A percentile compares a stretch with the other conserved stretches of the same genome.
Evolutionary conservation across 805 yeast species (phyloP).

Genomic region (Lachancea nothofagi): DNA sequence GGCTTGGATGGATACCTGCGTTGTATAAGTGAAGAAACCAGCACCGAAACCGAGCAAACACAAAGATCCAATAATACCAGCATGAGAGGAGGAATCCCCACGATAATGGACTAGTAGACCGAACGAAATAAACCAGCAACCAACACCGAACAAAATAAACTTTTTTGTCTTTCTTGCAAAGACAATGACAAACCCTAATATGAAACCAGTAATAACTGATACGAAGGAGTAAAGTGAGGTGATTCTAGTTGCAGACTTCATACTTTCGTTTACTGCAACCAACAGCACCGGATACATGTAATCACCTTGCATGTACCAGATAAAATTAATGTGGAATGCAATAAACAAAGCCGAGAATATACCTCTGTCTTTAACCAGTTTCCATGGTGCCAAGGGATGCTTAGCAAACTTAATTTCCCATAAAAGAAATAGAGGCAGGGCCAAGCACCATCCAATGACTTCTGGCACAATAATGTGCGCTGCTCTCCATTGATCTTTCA

Average conservation of each 20-base stretch:
- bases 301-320: conserved; percentile 63
- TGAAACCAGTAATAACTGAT: conserved; percentile 54
- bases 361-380: conserved; percentile 54
- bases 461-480: conserved; percentile 60
- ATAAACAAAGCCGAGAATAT: conserved; percentile 59
- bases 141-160: conserved; percentile 54
- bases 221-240: conserved; percentile 58
- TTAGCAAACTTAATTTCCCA: conserved; percentile 55
- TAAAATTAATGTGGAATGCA: conserved; percentile 49
- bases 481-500: conserved; percentile 44
- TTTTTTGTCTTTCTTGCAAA: conserved; percentile 49
- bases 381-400: conserved; percentile 52
- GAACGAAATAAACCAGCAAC: conserved; percentile 53
- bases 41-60: conserved; percentile 68
- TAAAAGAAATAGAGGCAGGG: conserved; percentile 46
- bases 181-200: conserved; percentile 50
- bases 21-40: conserved; percentile 62
- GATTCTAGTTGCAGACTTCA: conserved; percentile 61
- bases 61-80: conserved; percentile 61
- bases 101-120: conserved; percentile 57
- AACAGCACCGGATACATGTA: conserved; percentile 56
- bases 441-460: conserved; percentile 46
- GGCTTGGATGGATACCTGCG: conserved; percentile 56
- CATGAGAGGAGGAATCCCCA: conserved; percentile 40
- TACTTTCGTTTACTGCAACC: conserved; percentile 53